Base-by-base conservation (phyloP, 2,329 filamentous ascomycete species). In the Alternaria consortialis region DNA sequence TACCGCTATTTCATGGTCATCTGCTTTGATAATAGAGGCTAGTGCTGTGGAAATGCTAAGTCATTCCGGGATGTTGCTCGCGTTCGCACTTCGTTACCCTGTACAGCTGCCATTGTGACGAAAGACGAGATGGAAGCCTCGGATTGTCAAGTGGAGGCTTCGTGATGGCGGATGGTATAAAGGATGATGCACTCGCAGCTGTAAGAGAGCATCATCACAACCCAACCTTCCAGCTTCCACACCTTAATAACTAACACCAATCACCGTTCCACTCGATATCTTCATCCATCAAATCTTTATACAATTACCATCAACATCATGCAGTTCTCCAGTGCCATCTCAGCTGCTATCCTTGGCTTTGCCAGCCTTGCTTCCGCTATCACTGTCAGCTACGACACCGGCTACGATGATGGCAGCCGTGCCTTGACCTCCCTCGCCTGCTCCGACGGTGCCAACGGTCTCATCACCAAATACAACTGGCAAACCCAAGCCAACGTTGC, bases 311-410 rank as follows among this genome's bases (percentile, higher is more conserved):
- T 50, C 44, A 68, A 51, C 68, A 76, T 34, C 50, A 77, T 77
- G 77, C 74, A 77, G 70, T 74, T 77, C 70, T 69, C 68, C 64
- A 61, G 42, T 47, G 65, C 64, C 61, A 51, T 70, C 53, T 64
- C 71, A 27, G 62, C 73, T 39, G 51, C 69, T 42, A 68, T 63
- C 58, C 67, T 76, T 48, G 66, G 68, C 57, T 66, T 76, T 37
- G 67, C 72, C 53, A 72, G 69, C 61, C 63, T 77, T 36, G 60
- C 74, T 36, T 74, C 71, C n/a, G 75, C 76, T 56, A 75, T 76
- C 66, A 70, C 74, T 48, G 90, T 93, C 72, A 90, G 89, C 66
- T 94, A 89, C 79, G 91, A 94, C 80, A 80, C 81, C 20, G 87
- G 85, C 74, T 95, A 92, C 80, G 91, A 94, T 74, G 81, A 89